phyloP scores from a whole-genome alignment of 169 alveolate genomes.

The Plasmodium reichenowi region DNA sequence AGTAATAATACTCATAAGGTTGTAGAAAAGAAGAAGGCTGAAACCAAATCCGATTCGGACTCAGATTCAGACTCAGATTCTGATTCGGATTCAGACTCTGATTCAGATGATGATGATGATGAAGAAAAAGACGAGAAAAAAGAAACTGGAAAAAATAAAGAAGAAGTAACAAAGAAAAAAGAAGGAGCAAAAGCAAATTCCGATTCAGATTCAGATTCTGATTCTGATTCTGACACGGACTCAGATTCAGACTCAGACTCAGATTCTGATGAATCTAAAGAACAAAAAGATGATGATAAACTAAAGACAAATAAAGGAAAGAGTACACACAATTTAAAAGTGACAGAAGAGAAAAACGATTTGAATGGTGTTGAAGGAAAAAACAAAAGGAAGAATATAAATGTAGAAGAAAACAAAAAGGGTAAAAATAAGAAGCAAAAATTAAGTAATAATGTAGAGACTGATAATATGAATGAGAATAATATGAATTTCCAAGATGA shows the following conservation, averaged over 20 bases:
- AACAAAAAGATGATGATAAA: slow-evolving; percentile 4
- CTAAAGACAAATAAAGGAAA: neutral
- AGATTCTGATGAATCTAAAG: slow-evolving; percentile 6
- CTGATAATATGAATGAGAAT: neutral
- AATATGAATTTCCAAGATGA: neutral
- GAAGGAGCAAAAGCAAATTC: neutral
- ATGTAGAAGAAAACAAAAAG: neutral
- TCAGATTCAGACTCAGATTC: slow-evolving; percentile 56
- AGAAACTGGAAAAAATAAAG: neutral
- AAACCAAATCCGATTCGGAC: slow-evolving; percentile 9
- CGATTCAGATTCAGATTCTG: slow-evolving; percentile 21
- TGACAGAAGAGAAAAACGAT: neutral
- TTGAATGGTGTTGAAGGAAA: slow-evolving; percentile 18
- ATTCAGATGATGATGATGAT: slow-evolving; percentile 13
- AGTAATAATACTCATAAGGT: neutral
- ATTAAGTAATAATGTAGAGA: slow-evolving; percentile 2
- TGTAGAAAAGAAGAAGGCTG: neutral
- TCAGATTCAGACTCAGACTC: slow-evolving; percentile 17
- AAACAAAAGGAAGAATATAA: slow-evolving; percentile 32
- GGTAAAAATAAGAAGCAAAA: slow-evolving; percentile 48
- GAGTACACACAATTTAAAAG: neutral
- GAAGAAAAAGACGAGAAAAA: slow-evolving; percentile 1
- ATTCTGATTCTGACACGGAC: slow-evolving; percentile 10
- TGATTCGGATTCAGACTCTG: slow-evolving; percentile 40
- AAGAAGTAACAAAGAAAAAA: slow-evolving; percentile 9